A percentile compares a stretch with the other conserved stretches of the same genome.
Evolutionary conservation across 768 basidiomycete species (phyloP).

Genomic region (Russula lepida): DNA sequence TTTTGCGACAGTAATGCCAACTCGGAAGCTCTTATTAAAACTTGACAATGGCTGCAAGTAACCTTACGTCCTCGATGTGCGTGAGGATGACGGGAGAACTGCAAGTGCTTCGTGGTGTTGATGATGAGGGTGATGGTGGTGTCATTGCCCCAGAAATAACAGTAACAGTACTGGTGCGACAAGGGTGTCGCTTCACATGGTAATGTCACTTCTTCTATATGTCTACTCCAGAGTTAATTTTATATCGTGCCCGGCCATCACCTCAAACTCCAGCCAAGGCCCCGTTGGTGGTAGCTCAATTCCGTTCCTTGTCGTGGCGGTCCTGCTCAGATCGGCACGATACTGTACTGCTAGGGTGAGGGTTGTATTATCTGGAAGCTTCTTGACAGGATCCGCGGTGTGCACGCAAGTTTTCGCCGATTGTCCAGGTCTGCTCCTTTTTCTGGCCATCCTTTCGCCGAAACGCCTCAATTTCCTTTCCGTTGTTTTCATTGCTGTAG

Average conservation of each 20-base stretch:
- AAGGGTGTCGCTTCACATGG: neutral
- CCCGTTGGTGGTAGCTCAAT: neutral
- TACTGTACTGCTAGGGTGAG: neutral
- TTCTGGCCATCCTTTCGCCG: neutral
- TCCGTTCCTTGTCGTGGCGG: neutral
- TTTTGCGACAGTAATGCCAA: neutral
- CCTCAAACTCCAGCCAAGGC: neutral
- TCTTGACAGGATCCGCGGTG: conserved; percentile 8
- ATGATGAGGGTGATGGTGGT: neutral
- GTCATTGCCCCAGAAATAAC: neutral
- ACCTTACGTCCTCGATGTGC: neutral
- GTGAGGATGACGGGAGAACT: neutral
- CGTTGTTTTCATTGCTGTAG: conserved; percentile 27
- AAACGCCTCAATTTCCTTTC: neutral
- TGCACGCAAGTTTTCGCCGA: conserved; percentile 5
- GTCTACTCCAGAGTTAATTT: neutral
- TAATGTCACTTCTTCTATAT: neutral
- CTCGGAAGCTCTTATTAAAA: neutral
- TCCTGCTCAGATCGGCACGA: conserved; percentile 6
- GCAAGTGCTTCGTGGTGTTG: neutral
- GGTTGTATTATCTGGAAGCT: neutral
- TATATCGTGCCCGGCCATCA: neutral
- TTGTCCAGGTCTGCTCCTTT: conserved; percentile 18
- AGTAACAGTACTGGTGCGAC: neutral
- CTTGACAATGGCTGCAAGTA: neutral